Evolutionary conservation across 768 basidiomycete genomes (phyloP), one percentile per base, ranked within the genome.

Genomic region (Serendipita vermifera): DNA sequence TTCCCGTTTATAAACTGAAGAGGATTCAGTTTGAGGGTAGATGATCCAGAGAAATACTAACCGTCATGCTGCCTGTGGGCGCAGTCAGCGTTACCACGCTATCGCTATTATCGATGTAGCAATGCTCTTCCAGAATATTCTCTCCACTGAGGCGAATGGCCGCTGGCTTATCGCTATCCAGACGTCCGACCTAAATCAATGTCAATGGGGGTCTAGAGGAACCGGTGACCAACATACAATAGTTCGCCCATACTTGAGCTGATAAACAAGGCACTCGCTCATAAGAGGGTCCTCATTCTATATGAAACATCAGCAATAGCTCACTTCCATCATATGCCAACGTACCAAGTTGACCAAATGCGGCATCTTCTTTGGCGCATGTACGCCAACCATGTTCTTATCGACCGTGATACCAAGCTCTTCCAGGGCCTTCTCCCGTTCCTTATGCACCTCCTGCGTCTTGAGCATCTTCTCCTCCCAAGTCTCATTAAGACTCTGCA

Each of bases 331-430:
- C 85, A n/a, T n/a, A n/a, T n/a, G n/a, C n/a, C n/a, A 36, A 77
- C 86, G 67, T 67, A 90, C 87, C 78, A 93, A 67, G 71, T 92
- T 94, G 63, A 93, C 89, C 60, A 96, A 73, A 74, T 93, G 90
- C 3, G 91, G 89, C 82, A 87, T 91, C 87, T 84, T 90, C 77
- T 97, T 98, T 29, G 96, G 96, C 20, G 96, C 92, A 73, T 96
- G 92, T 57, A 99, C 96, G 53, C 96, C 94, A 57, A 98, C 87
- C 56, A 88, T 71, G 67, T 92, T 87, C 77, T 92, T 97, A 71
- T 98, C 94, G 58, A 99, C 90, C 36, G 87, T 88, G 69, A 99
- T 98, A 33, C 96, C 96, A 59, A 99, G 73, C 71, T 96, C 94
- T 70, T 99, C 96, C 46, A 99, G 71, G 7, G 96, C 96, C 75